Evolutionary conservation across 257 asterid species (phyloP).

Genomic region (Perilla frutescens): DNA sequence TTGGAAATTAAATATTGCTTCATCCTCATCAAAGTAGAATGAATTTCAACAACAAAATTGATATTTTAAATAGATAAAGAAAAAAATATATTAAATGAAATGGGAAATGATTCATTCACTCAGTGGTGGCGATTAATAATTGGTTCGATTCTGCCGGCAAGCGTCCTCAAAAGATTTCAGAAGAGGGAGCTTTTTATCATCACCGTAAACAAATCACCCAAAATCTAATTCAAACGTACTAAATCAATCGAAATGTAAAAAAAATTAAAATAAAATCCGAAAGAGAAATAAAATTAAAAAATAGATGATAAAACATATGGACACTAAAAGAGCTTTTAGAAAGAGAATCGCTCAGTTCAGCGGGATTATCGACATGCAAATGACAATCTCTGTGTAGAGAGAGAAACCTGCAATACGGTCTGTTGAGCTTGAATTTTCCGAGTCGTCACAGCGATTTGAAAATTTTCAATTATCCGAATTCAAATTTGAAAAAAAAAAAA

Average conservation of each 20-base stretch:
- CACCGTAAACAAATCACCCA: slow-evolving; percentile 49
- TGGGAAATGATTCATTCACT: slow-evolving; percentile 36
- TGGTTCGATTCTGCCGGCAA: slow-evolving; percentile 98
- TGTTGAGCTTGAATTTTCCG: slow-evolving; percentile 41
- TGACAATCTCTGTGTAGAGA: slow-evolving; percentile 1
- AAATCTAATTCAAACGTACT: background rate
- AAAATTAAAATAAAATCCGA: background rate
- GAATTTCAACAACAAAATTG: too few species aligned
- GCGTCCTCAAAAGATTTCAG: slow-evolving; percentile 67
- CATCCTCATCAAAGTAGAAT: slow-evolving; percentile 49
- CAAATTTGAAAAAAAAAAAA: too few species aligned
- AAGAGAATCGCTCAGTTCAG: slow-evolving; percentile 81
- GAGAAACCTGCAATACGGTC: slow-evolving; percentile 36
- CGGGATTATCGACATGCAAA: slow-evolving; percentile 58
- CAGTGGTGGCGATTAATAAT: slow-evolving; percentile 63
- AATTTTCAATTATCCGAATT: too few species aligned
- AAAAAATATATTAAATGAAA: background rate
- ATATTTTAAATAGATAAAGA: background rate
- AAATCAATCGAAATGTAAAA: background rate
- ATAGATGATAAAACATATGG: too few species aligned
- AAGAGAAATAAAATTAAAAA: background rate
- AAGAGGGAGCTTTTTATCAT: slow-evolving; percentile 95
- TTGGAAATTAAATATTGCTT: slow-evolving; percentile 53
- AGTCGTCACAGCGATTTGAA: slow-evolving; percentile 36
- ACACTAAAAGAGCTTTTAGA: too few species aligned